Percentiles rank a stretch among this genome's conserved stretches.
Conservation (phyloP, 2,329 filamentous ascomycete species). For the Salinomyces thailandicus region DNA sequence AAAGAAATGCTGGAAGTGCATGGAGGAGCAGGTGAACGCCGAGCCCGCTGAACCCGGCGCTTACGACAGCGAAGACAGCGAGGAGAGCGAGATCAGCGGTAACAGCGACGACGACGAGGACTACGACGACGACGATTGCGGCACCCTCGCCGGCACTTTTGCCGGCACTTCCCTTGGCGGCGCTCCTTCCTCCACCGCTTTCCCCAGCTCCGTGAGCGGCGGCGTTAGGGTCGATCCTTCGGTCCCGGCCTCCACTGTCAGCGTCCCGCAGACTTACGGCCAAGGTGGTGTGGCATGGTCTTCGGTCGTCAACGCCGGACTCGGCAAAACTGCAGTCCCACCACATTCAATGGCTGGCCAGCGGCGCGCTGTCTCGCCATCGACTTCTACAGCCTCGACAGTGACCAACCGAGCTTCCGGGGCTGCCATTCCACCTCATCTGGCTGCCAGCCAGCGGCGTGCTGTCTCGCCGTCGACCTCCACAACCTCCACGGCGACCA, state of each 20-base stretch:
- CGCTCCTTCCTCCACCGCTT: background rate
- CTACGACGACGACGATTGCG: conserved; percentile 3
- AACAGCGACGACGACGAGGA: conserved; percentile 4
- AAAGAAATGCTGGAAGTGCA: conserved; percentile 16
- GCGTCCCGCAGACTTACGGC: no score
- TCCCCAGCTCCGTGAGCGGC: conserved; percentile 3
- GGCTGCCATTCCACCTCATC: no score
- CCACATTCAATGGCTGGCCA: no score
- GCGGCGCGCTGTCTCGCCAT: no score
- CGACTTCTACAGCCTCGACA: no score
- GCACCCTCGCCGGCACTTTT: conserved; percentile 4
- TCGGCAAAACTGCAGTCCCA: no score
- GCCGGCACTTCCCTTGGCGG: conserved; percentile 1
- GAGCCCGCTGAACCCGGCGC: conserved; percentile 10
- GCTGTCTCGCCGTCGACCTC: no score
- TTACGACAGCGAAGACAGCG: conserved; percentile 6
- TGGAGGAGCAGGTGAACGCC: conserved; percentile 8
- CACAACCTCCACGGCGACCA: background rate
- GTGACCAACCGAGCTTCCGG: no score
- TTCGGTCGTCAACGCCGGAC: background rate
- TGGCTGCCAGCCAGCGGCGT: no score
- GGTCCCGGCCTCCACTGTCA: no score
- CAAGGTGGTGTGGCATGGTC: no score
- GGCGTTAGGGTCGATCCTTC: conserved; percentile 3
- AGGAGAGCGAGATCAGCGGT: conserved; percentile 1